These are phyloP conservation scores for Clonostachys chloroleuca DNA, from an alignment of 2,329 filamentous ascomycete species.

Conservation along the genomic window DNA sequence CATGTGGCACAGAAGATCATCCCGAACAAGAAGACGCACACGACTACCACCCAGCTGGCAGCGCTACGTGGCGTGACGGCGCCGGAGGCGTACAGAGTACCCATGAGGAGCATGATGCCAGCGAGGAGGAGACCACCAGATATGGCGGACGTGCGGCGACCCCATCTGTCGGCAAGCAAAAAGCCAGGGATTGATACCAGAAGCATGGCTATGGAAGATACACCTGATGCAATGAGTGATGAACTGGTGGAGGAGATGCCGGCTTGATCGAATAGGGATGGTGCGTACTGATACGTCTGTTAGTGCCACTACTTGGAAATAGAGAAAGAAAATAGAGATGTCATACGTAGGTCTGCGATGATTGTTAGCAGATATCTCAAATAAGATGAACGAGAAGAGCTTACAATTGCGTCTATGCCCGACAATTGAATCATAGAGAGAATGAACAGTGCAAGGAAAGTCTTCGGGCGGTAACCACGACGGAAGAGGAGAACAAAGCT, in stretches of 20 bases:
- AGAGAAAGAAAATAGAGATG: background rate
- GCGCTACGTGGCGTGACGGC: slow-evolving; percentile 30
- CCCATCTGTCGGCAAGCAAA: slow-evolving; percentile 52
- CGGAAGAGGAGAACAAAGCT: slow-evolving; percentile 23
- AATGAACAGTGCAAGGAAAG: slow-evolving; percentile 48
- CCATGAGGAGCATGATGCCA: slow-evolving; percentile 48
- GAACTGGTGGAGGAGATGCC: slow-evolving; percentile 48
- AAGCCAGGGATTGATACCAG: slow-evolving; percentile 51
- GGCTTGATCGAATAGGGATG: slow-evolving; percentile 54
- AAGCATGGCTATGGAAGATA: slow-evolving; percentile 56
- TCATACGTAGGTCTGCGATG: background rate
- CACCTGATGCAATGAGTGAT: slow-evolving; percentile 56
- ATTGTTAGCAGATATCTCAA: background rate
- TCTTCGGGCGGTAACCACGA: slow-evolving; percentile 38
- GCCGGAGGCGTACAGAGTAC: slow-evolving; percentile 41
- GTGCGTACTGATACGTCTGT: slow-evolving; percentile 43
- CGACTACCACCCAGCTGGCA: slow-evolving; percentile 45
- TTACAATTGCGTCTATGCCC: slow-evolving; percentile 58
- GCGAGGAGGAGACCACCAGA: slow-evolving; percentile 45
- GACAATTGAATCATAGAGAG: slow-evolving; percentile 56
- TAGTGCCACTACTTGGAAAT: background rate
- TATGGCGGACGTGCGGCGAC: slow-evolving; percentile 48
- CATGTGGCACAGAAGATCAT: slow-evolving; percentile 42
- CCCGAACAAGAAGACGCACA: slow-evolving; percentile 43
- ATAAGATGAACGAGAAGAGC: slow-evolving; percentile 8